Percentiles rank a stretch among this genome's conserved stretches.
phyloP scores from a whole-genome alignment of 768 basidiomycete genomes.

The Russula sp. region DNA sequence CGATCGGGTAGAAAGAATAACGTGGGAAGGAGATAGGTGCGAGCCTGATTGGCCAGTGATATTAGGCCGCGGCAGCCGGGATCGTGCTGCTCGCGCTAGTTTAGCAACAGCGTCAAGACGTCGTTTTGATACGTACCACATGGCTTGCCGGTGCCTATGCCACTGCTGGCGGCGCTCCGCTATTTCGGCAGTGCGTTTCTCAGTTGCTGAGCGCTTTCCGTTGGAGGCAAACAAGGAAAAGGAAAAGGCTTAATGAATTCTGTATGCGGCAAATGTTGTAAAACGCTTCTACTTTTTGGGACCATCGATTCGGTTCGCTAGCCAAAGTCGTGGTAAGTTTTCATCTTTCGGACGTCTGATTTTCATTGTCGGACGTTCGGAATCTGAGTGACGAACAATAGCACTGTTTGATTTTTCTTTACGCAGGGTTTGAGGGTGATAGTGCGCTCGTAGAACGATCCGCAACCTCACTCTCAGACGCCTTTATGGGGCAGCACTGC shows the following conservation, averaged over 20 bases:
- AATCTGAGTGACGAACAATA: not conserved
- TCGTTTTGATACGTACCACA: constrained; percentile 59
- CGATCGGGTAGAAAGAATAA: not conserved
- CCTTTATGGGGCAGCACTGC: constrained; percentile 54
- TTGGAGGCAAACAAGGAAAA: not conserved
- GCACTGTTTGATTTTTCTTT: not conserved
- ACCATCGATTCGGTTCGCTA: constrained; percentile 56
- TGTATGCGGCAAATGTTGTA: constrained; percentile 38
- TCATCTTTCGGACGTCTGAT: not conserved
- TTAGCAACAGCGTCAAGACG: constrained; percentile 26
- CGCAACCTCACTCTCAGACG: constrained; percentile 59
- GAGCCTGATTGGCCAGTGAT: too few species aligned
- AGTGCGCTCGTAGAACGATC: constrained; percentile 70
- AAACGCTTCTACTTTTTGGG: constrained; percentile 37
- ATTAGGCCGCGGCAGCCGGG: constrained; percentile 29
- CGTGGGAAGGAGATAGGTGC: not conserved
- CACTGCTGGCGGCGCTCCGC: constrained; percentile 63
- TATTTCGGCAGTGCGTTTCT: constrained; percentile 55
- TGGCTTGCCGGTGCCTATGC: constrained; percentile 50
- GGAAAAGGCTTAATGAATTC: not conserved
- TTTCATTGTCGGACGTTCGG: not conserved
- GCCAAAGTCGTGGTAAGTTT: constrained; percentile 48
- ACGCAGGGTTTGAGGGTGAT: constrained; percentile 58
- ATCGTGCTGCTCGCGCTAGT: constrained; percentile 38
- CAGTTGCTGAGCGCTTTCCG: constrained; percentile 27